Conservation (phyloP, 73 alveolate species). For the Symbiodinium natans region DNA sequence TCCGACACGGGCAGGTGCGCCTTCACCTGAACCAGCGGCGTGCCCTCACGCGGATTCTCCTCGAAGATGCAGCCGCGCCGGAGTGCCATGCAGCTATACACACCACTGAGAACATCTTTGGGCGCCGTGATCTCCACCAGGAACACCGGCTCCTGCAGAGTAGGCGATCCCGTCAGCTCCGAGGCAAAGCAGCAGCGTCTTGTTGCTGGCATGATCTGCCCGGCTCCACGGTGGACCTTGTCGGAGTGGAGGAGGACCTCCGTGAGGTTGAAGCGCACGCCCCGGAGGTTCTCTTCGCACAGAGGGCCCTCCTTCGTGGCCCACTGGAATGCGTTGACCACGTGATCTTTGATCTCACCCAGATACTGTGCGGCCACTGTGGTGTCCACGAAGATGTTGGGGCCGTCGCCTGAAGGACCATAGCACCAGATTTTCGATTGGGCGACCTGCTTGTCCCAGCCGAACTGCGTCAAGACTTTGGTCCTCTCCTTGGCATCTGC, state of each 20-base stretch:
- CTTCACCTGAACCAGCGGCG: slow-evolving; percentile 95
- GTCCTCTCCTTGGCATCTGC: slow-evolving; percentile 97
- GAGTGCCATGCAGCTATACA: slow-evolving; percentile 97
- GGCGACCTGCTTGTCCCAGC: slow-evolving; percentile 97
- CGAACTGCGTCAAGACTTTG: slow-evolving; percentile 96
- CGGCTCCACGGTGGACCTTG: slow-evolving; percentile 98
- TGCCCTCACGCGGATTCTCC: slow-evolving; percentile 90
- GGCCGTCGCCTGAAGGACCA: slow-evolving; percentile 99
- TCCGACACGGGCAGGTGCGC: slow-evolving; percentile 99
- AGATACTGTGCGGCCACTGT: slow-evolving; percentile 98
- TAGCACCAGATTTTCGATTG: slow-evolving; percentile 98
- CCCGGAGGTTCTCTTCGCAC: slow-evolving; percentile 99
- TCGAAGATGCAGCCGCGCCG: slow-evolving; percentile 98
- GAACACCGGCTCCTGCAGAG: slow-evolving; percentile 97
- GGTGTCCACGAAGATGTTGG: slow-evolving; percentile 98
- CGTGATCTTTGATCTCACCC: slow-evolving; percentile 99
- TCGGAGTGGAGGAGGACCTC: slow-evolving; percentile 98
- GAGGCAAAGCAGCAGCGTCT: slow-evolving; percentile 97
- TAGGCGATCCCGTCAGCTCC: slow-evolving; percentile 97
- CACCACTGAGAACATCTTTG: slow-evolving; percentile 97
- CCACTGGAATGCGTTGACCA: slow-evolving; percentile 99
- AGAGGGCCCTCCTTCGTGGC: slow-evolving; percentile 99
- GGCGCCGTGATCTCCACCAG: slow-evolving; percentile 98
- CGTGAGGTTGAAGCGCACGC: slow-evolving; percentile 98
- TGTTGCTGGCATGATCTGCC: slow-evolving; percentile 98